Evolutionary conservation across 2,329 filamentous ascomycete genomes (phyloP).

Genomic region (Massarina eburnea): DNA sequence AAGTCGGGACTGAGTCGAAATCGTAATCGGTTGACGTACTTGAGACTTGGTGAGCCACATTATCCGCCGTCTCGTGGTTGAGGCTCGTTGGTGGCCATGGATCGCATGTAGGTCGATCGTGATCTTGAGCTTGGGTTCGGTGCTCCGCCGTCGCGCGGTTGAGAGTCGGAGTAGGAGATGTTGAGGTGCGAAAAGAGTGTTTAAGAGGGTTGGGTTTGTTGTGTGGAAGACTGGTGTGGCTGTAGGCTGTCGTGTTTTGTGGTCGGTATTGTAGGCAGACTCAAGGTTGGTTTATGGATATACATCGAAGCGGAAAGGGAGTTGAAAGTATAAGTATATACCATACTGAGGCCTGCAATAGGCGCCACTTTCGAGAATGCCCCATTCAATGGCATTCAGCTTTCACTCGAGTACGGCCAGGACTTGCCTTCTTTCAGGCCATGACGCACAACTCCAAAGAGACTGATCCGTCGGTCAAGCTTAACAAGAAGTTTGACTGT

Average conservation of each 20-base stretch:
- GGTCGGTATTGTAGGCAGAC: slow-evolving; percentile 14
- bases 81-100: slow-evolving; percentile 17
- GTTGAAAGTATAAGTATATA: slow-evolving; percentile 20
- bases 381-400: slow-evolving; percentile 20
- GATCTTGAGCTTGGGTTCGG: slow-evolving; percentile 24
- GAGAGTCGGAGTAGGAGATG: slow-evolving; percentile 18
- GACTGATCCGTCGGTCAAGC: slow-evolving; percentile 17
- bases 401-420: slow-evolving; percentile 24
- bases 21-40: slow-evolving; percentile 14
- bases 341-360: slow-evolving; percentile 27
- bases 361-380: slow-evolving; percentile 22
- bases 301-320: slow-evolving; percentile 3
- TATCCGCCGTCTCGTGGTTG: slow-evolving; percentile 38
- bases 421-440: slow-evolving; percentile 35
- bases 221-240: slow-evolving; percentile 13
- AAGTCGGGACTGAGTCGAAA: not conserved
- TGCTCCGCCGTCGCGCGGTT: slow-evolving; percentile 38
- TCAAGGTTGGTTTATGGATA: slow-evolving; percentile 9
- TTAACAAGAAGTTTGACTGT: slow-evolving; percentile 14
- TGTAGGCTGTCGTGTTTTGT: slow-evolving; percentile 14
- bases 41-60: slow-evolving; percentile 1
- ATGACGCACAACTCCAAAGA: slow-evolving; percentile 25
- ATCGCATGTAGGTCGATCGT: slow-evolving; percentile 16
- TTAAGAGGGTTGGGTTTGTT: slow-evolving; percentile 8
- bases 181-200: slow-evolving; percentile 12